Evolutionary conservation across 1,284 basidiomycete species (phyloP).

Genomic region (Caloboletus inedulis): DNA sequence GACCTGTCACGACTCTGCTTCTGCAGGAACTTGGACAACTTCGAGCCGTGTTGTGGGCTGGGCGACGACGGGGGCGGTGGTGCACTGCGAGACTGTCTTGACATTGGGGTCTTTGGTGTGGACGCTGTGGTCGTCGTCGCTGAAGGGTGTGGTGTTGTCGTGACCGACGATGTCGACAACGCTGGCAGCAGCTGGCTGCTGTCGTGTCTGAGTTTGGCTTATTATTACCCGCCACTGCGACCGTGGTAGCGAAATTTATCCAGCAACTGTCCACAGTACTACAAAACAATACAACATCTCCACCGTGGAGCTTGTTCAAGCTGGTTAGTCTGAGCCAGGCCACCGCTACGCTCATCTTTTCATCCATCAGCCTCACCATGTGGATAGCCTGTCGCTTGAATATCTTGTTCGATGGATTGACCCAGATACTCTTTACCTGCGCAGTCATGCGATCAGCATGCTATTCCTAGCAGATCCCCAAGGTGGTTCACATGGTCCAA

Average conservation of each 20-base stretch:
- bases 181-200: slow-evolving; percentile 1
- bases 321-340: neutral
- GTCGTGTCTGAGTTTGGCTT: slow-evolving; percentile 21
- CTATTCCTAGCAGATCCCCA: neutral
- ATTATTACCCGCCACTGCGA: slow-evolving; percentile 20
- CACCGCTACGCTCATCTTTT: neutral
- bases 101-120: slow-evolving; percentile 29
- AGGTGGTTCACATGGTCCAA: neutral
- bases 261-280: slow-evolving; percentile 7
- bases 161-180: slow-evolving; percentile 18
- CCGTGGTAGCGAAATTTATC: slow-evolving; percentile 15
- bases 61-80: slow-evolving; percentile 36
- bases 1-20: slow-evolving; percentile 59
- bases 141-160: slow-evolving; percentile 15
- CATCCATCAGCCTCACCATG: neutral
- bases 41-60: slow-evolving; percentile 40
- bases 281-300: slow-evolving; percentile 1
- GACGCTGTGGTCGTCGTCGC: slow-evolving; percentile 14
- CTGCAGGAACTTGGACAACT: slow-evolving; percentile 65
- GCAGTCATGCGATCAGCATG: neutral
- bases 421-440: neutral
- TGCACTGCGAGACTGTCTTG: slow-evolving; percentile 38
- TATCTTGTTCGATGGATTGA: neutral
- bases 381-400: neutral
- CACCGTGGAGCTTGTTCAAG: neutral